phyloP scores from a whole-genome alignment of 176 grass and related monocot genomes.

The Eremochloa ophiuroides region DNA sequence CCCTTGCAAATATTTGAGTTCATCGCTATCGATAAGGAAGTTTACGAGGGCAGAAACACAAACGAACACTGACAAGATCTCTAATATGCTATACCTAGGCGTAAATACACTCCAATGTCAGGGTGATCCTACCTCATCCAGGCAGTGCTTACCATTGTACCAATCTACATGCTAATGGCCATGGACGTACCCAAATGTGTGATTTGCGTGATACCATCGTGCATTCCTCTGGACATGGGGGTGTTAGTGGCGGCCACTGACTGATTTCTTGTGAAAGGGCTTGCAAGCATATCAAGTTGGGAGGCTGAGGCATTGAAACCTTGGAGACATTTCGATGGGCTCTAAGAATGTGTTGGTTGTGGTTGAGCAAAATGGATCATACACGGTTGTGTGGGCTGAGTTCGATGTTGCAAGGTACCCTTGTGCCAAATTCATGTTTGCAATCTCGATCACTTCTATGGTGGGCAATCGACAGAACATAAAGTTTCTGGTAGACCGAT shows the following conservation, averaged over 20 bases:
- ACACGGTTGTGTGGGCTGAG: fast-evolving
- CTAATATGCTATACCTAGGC: not conserved
- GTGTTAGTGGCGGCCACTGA: not conserved
- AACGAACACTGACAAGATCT: not conserved
- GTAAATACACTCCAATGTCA: too few relatives aligned
- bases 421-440: not conserved
- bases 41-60: not conserved
- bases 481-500: not conserved
- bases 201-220: not conserved
- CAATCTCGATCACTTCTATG: not conserved
- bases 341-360: not conserved
- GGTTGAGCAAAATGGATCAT: not conserved
- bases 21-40: not conserved
- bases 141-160: fast-evolving
- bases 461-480: not conserved
- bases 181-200: not conserved
- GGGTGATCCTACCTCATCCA: not conserved
- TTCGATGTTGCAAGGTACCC: not conserved
- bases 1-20: not conserved
- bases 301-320: not conserved
- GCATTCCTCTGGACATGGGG: not conserved
- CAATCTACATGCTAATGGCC: not conserved
- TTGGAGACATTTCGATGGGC: not conserved
- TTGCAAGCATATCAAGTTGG: not conserved
- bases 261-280: not conserved